These are phyloP conservation scores for Schizochytrium sp. DNA, from an alignment of 108 stramenopile species.

Conservation along the genomic window DNA sequence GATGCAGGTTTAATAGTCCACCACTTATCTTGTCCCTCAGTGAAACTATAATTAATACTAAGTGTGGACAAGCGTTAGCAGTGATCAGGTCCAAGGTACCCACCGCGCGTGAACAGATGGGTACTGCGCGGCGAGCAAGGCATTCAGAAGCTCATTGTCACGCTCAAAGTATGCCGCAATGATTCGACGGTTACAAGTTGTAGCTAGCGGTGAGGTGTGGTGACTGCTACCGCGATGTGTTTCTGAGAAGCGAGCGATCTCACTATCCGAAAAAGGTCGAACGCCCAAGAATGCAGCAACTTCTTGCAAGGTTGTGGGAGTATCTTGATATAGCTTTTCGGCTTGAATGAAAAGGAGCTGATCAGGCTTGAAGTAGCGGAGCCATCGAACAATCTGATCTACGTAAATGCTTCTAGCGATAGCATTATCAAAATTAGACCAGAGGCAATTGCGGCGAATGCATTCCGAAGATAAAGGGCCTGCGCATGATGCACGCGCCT, in stretches of 20 bases:
- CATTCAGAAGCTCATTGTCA: slow-evolving; percentile 17
- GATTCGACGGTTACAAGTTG: not conserved
- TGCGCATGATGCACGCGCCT: not conserved
- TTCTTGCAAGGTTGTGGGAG: not conserved
- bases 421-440: not conserved
- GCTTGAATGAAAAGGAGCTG: not conserved
- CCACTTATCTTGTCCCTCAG: not conserved
- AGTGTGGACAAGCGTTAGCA: not conserved
- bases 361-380: not conserved
- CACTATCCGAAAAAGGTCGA: not conserved
- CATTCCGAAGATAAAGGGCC: not conserved
- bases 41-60: not conserved
- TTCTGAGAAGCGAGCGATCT: not conserved
- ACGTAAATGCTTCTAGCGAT: slow-evolving; percentile 29
- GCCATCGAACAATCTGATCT: slow-evolving; percentile 29
- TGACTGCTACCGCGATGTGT: slow-evolving; percentile 3
- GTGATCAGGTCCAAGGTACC: not conserved
- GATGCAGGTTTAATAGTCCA: not conserved
- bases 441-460: not conserved
- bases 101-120: not conserved
- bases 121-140: not conserved
- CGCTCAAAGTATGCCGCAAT: not conserved
- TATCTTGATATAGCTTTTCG: not conserved
- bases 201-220: not conserved
- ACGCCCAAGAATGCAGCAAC: not conserved